Evolutionary conservation across 1,284 basidiomycete species (phyloP), one percentile per base, ranked within the genome.

Genomic region (Cryptococcus jaspeensis): DNA sequence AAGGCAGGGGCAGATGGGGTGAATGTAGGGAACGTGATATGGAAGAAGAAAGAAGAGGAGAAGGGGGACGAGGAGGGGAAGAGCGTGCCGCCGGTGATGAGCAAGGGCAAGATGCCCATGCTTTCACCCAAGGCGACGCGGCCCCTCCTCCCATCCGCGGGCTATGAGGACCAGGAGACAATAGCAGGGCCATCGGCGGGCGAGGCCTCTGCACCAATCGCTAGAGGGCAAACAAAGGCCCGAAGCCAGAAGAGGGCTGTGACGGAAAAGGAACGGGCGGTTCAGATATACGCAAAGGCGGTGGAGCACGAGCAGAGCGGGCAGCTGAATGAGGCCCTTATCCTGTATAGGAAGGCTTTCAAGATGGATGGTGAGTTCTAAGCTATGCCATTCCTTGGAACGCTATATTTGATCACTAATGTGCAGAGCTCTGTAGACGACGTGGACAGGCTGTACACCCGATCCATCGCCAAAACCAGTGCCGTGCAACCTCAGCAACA

Each of bases 311-410:
- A 94, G 74, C 87, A 89, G 69, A 76, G 78, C 39, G 85, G 90
- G 41, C 80, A 87, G 59, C 80, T 90, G 41, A 87, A 90, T 63
- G 84, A 87, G 36, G 91, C 91, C 8, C 74, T 92, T 7, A 71
- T 75, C 23, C 77, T 91, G 3, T 94, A 94, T 68, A 84, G 88
- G 12, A 83, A 83, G 53, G 89, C 90, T 1, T 92, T 92, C 74
- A 83, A 86, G 56, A 77, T 88, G 70, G 84, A 92, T 51, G 69
- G 72, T 73, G 53, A 62, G 72, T 60, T 0, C n/a, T 20, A 9
- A 32, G 9, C 28, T 32, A 23, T 11, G 23, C 37, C 12, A 38
- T 13, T 20, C 28, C 9, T 9, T 9, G 9, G 28, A 5, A 9
- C 28, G 11, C 41, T 23, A n/a, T 28, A 15, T 20, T 20, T 5